Evolutionary conservation across 148 eudicot genomes (phyloP), one percentile per base, ranked within the genome.

Genomic region (Linanthus parryae): DNA sequence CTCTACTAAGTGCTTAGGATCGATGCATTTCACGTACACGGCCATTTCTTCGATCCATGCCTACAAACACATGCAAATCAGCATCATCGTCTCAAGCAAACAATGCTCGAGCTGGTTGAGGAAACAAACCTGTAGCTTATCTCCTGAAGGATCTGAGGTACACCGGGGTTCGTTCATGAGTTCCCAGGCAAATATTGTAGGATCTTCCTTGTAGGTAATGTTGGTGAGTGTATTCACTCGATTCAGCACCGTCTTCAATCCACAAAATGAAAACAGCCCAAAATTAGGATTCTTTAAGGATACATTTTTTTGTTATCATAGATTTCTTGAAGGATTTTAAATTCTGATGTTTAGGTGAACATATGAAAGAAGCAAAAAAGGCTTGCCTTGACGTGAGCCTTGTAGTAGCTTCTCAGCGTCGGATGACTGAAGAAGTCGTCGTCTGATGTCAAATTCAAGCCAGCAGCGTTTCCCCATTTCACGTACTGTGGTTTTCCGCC

Each of bases 1-100:
- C 68, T 79, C 88, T 48, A 88, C 77, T 56, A 88, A 46, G 58
- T 88, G 96, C 45, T 78, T 81, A 3, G 92, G 79, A 59, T 88
- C 96, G 42, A 88, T 74, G 62, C 81, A 78, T 51, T 84, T 84
- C 74, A 81, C 80, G 62, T 76, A 76, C 19, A 72, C 77, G 18
- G 88, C 88, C 96, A 88, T 83, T 76, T 88, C 96, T 66, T 81
- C 78, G 69, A 88, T 81, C 96, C 96, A 88, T 24, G 54, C 80
- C 96, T 88, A 54, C 22, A 69, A 33, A 65, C 2, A 20, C 28
- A 40, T 27, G 20, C 23, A 9, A 38, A 44, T 27, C 34, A 12
- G 17, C 28, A 42, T 42, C 20, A 16, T 17, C 13, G 4, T 13
- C 0, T 7, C 14, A 20, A 44, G 23, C 48, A 44, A 44, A 8